These are phyloP conservation scores for Euphorbia celastroides DNA, from an alignment of 441 rosid species.

Conservation along the genomic window DNA sequence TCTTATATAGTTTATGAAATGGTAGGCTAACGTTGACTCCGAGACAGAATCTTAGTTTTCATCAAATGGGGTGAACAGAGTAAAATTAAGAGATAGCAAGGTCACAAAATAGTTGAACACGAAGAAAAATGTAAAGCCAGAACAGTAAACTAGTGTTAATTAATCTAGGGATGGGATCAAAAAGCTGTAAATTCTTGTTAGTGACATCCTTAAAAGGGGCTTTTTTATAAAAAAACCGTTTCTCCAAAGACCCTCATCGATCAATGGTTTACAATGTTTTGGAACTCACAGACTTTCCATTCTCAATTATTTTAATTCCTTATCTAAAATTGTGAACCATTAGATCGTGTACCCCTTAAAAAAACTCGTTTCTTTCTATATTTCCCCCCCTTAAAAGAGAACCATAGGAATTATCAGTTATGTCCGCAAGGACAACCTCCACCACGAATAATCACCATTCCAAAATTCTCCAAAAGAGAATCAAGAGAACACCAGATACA, in stretches of 20 bases:
- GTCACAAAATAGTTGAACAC: background rate
- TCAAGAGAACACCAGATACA: background rate
- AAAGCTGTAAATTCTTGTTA: background rate
- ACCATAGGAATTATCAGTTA: constrained; percentile 9
- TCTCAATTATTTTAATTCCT: no score
- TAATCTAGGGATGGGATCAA: background rate
- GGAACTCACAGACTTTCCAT: no score
- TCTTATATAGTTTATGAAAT: background rate
- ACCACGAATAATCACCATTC: background rate
- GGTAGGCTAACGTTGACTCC: constrained; percentile 1
- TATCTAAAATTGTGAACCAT: no score
- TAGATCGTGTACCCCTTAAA: no score
- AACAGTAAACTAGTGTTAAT: background rate
- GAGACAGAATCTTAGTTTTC: constrained; percentile 4
- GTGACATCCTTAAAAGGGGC: background rate
- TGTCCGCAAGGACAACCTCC: background rate
- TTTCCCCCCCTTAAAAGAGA: no score
- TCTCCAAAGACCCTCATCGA: no score
- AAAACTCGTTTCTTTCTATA: no score
- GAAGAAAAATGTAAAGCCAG: background rate
- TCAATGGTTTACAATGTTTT: no score
- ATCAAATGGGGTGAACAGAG: background rate
- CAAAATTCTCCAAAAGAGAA: background rate
- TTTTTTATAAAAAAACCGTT: no score
- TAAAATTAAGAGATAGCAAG: background rate